A percentile compares a stretch with the other conserved stretches of the same genome.
Conservation (phyloP, 805 yeast species). For the Kodamaea kaohsiungensis region DNA sequence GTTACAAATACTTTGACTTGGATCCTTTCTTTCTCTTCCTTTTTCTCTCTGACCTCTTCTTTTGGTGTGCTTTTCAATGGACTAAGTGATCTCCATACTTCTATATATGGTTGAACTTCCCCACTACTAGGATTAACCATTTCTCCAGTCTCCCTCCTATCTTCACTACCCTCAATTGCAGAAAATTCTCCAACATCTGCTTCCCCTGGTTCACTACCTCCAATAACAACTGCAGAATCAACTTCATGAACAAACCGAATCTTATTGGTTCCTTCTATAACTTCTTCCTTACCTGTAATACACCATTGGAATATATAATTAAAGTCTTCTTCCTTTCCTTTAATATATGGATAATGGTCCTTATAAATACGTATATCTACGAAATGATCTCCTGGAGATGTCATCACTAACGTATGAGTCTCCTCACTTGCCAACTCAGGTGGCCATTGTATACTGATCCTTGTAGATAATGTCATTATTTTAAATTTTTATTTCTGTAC, state of each 20-base stretch:
- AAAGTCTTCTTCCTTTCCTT: conserved; percentile 10
- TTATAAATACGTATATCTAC: conserved; percentile 46
- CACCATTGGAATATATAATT: conserved; percentile 54
- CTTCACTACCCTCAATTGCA: conserved; percentile 34
- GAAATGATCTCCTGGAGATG: conserved; percentile 44
- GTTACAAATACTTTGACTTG: neutral
- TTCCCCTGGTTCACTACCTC: conserved; percentile 26
- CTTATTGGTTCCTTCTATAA: conserved; percentile 33
- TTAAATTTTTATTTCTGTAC: neutral
- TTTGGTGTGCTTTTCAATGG: conserved; percentile 33
- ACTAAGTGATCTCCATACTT: conserved; percentile 55
- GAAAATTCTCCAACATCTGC: conserved; percentile 51
- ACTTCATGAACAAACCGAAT: conserved; percentile 44
- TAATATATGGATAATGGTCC: neutral
- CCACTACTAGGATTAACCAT: conserved; percentile 51
- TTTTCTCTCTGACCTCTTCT: conserved; percentile 24
- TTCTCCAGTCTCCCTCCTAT: conserved; percentile 50
- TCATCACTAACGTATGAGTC: conserved; percentile 50
- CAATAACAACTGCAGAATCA: conserved; percentile 39
- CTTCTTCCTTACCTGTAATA: conserved; percentile 51
- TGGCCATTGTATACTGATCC: conserved; percentile 57
- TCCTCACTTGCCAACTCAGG: conserved; percentile 42
- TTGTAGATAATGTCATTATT: conserved; percentile 40
- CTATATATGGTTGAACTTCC: conserved; percentile 45
- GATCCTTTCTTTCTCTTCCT: conserved; percentile 5